These are phyloP conservation scores for Pseudozyma sp. DNA, from an alignment of 1,284 basidiomycete species.

Conservation along the genomic window DNA sequence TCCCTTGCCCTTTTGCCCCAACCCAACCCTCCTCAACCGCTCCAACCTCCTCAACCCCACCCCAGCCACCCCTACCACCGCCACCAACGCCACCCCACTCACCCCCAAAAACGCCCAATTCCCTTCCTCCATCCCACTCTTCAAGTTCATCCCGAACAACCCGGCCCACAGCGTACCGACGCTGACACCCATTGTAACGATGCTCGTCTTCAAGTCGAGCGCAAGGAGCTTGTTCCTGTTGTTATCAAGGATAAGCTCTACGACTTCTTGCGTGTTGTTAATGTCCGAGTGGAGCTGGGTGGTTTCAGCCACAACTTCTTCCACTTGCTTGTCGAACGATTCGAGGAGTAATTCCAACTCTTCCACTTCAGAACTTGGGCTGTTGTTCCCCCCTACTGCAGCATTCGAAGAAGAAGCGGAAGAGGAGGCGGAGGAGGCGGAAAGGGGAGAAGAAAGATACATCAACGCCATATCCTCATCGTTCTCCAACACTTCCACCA, in stretches of 20 bases:
- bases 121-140: constrained; percentile 53
- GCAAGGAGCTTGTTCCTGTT: constrained; percentile 93
- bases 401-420: neutral
- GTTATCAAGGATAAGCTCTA: constrained; percentile 94
- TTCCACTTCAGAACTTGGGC: constrained; percentile 70
- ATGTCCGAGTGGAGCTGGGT: constrained; percentile 71
- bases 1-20: constrained; percentile 12
- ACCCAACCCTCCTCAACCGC: constrained; percentile 46
- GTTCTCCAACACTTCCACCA: constrained; percentile 60
- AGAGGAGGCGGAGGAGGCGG: neutral
- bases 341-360: constrained; percentile 93
- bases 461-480: constrained; percentile 81
- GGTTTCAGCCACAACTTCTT: constrained; percentile 60
- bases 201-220: constrained; percentile 90
- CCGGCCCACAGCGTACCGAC: constrained; percentile 92
- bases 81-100: constrained; percentile 34
- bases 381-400: neutral
- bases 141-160: constrained; percentile 88
- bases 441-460: constrained; percentile 74
- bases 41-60: constrained; percentile 48
- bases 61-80: constrained; percentile 32
- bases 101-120: constrained; percentile 54
- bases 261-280: constrained; percentile 95
- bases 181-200: constrained; percentile 90
- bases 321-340: constrained; percentile 83